Percentiles rank a stretch among this genome's conserved stretches.
phyloP scores from a whole-genome alignment of 257 asterid species.

The Primulina huaijiensis region DNA sequence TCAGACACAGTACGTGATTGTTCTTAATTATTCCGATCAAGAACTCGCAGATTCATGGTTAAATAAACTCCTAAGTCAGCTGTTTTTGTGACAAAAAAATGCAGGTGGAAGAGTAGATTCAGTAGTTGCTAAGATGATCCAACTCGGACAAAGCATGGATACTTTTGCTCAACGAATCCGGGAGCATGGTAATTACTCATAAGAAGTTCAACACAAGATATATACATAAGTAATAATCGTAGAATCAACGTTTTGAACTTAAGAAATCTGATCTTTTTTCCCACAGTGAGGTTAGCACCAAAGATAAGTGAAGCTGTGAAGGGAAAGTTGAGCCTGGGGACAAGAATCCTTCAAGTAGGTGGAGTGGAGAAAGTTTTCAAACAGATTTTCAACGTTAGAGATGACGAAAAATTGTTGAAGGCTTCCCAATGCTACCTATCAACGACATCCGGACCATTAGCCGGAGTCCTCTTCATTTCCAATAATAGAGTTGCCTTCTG shows the following conservation, averaged over 20 bases:
- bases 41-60: neutral
- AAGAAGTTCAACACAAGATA: neutral
- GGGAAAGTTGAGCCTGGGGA: constrained; percentile 50
- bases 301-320: constrained; percentile 44
- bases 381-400: constrained; percentile 27
- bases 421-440: constrained; percentile 43
- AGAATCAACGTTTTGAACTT: neutral
- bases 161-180: constrained; percentile 41
- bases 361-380: constrained; percentile 46
- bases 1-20: neutral
- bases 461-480: constrained; percentile 40
- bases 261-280: neutral
- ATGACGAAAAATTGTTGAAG: constrained; percentile 33
- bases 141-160: constrained; percentile 38
- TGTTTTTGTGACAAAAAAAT: constrained; percentile 7
- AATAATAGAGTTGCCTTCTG: constrained; percentile 39
- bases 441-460: constrained; percentile 41
- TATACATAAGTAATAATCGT: neutral
- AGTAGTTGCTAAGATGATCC: constrained; percentile 35
- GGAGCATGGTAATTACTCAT: constrained; percentile 35
- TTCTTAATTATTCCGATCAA: neutral
- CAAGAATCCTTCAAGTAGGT: constrained; percentile 44
- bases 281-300: constrained; percentile 43
- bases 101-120: constrained; percentile 37
- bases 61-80: neutral